phyloP scores from a whole-genome alignment of 306 rosid species.

The Carpinus fangiana region DNA sequence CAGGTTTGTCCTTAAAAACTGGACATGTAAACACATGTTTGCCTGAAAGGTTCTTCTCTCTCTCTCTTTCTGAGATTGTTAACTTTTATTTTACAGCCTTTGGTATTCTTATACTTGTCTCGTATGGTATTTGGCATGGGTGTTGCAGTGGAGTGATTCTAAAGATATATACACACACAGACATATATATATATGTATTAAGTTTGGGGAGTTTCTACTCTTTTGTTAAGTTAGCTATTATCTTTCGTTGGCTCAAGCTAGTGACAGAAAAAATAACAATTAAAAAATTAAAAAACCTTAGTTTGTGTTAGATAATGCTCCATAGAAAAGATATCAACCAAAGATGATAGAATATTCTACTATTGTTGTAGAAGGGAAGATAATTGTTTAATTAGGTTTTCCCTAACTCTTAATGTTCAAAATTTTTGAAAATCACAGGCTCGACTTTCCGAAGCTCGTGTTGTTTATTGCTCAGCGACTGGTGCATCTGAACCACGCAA shows the following conservation, averaged over 20 bases:
- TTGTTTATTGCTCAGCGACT: slow-evolving; percentile 96
- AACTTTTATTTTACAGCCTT: background rate
- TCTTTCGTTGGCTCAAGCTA: background rate
- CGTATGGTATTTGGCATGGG: background rate
- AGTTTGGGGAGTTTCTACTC: background rate
- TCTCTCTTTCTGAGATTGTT: slow-evolving; percentile 6
- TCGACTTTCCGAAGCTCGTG: slow-evolving; percentile 83
- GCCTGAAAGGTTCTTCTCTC: too few relatives aligned
- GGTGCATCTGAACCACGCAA: slow-evolving; percentile 99
- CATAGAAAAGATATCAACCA: background rate
- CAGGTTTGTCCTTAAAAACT: slow-evolving; percentile 61
- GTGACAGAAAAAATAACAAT: too few relatives aligned
- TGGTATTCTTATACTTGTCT: too few relatives aligned
- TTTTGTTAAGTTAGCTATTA: background rate
- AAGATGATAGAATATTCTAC: background rate
- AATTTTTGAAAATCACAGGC: slow-evolving; percentile 53
- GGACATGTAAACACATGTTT: background rate
- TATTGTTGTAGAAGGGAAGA: background rate
- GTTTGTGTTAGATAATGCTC: too few relatives aligned
- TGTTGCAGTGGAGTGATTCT: background rate
- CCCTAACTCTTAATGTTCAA: slow-evolving; percentile 22
- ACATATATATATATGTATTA: background rate
- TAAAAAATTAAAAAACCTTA: too few relatives aligned
- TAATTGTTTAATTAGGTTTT: slow-evolving; percentile 2
- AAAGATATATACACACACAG: background rate